Evolutionary conservation across 2,329 filamentous ascomycete species (phyloP).

Genomic region (Cercospora janseana): DNA sequence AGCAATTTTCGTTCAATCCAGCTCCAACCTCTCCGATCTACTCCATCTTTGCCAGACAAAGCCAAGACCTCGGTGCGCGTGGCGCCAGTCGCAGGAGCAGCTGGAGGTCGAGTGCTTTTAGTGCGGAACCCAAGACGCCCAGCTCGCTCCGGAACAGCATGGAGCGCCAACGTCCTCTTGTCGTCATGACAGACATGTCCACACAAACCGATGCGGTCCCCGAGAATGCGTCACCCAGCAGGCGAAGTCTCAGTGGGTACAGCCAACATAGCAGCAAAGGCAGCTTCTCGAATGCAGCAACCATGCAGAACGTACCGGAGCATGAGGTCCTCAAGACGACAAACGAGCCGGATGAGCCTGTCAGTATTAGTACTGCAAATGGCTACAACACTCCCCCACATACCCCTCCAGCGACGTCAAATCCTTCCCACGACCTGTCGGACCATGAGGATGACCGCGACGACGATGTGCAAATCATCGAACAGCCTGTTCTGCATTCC

Average conservation of each 20-base stretch:
- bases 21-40: conserved; percentile 70
- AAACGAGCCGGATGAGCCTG: conserved; percentile 8
- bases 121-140: conserved; percentile 30
- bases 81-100: conserved; percentile 60
- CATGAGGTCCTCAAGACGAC: conserved; percentile 28
- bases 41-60: conserved; percentile 61
- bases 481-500: conserved; percentile 53
- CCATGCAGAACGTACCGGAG: conserved; percentile 34
- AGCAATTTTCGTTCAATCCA: conserved; percentile 78
- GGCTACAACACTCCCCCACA: conserved; percentile 37
- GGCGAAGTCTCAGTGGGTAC: conserved; percentile 21
- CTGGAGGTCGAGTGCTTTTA: conserved; percentile 47
- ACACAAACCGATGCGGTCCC: conserved; percentile 34
- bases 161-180: conserved; percentile 24
- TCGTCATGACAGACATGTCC: conserved; percentile 31
- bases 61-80: conserved; percentile 46
- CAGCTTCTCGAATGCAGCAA: conserved; percentile 22
- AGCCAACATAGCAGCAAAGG: conserved; percentile 30
- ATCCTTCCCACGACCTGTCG: conserved; percentile 1
- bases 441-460: conserved; percentile 49
- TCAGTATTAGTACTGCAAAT: conserved; percentile 25
- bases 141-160: conserved; percentile 35
- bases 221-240: conserved; percentile 20
- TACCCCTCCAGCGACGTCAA: conserved; percentile 29
- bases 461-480: conserved; percentile 50